These are phyloP conservation scores for Arthrobotrys megalospora DNA, from an alignment of 2,329 filamentous ascomycete genomes.

Conservation along the genomic window DNA sequence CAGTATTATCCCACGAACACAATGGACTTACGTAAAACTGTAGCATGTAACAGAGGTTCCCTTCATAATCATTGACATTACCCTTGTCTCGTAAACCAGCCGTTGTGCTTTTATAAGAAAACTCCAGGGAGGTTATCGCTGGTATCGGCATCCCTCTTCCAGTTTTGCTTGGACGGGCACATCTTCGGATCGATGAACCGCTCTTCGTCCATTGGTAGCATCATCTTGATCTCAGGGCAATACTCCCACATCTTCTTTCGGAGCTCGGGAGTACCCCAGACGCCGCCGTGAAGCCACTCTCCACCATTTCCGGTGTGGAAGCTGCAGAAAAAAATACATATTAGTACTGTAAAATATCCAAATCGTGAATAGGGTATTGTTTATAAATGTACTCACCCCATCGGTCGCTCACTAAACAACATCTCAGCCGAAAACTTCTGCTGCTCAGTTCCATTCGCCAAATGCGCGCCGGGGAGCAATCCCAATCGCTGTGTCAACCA, in stretches of 20 bases:
- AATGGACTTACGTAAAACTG: not conserved
- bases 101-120: conserved; percentile 7
- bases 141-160: conserved; percentile 68
- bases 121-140: conserved; percentile 17
- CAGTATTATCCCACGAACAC: not conserved
- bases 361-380: conserved; percentile 64
- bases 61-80: not conserved
- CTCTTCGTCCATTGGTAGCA: conserved; percentile 72
- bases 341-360: not conserved
- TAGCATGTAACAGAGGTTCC: not conserved
- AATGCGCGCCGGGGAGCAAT: conserved; percentile 70
- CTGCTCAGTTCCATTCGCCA: conserved; percentile 72
- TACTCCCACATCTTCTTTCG: conserved; percentile 73
- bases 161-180: conserved; percentile 69
- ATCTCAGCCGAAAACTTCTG: conserved; percentile 72
- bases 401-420: conserved; percentile 70
- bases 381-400: conserved; percentile 73
- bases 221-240: conserved; percentile 75
- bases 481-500: conserved; percentile 73
- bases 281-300: conserved; percentile 68
- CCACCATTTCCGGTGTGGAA: conserved; percentile 69
- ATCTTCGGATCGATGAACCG: conserved; percentile 68
- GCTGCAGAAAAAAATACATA: conserved; percentile 12
- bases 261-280: conserved; percentile 71
- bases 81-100: not conserved